These are phyloP conservation scores for Russula vinacea DNA, from an alignment of 768 basidiomycete genomes.

Conservation along the genomic window DNA sequence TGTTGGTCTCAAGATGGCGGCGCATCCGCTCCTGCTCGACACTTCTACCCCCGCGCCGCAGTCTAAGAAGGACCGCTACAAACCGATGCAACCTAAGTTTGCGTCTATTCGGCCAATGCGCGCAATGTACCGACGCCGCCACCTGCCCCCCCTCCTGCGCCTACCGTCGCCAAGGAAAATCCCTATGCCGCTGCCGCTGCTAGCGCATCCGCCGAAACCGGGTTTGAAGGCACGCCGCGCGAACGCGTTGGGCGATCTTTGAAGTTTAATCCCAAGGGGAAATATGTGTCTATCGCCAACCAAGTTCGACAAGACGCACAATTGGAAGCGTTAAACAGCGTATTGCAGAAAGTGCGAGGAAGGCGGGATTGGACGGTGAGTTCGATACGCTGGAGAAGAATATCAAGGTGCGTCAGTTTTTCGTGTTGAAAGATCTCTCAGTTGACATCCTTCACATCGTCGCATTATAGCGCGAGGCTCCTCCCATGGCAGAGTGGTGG, in stretches of 20 bases:
- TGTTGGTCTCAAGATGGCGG: slow-evolving; percentile 84
- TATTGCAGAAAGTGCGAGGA: slow-evolving; percentile 88
- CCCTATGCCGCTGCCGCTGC: slow-evolving; percentile 65
- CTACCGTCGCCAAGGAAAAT: slow-evolving; percentile 51
- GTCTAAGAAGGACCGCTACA: slow-evolving; percentile 89
- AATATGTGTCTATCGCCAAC: slow-evolving; percentile 74
- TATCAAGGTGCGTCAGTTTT: slow-evolving; percentile 59
- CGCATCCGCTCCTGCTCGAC: slow-evolving; percentile 81
- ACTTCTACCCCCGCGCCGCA: slow-evolving; percentile 54
- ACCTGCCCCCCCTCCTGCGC: slow-evolving; percentile 38
- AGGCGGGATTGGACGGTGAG: slow-evolving; percentile 93
- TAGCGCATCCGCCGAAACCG: slow-evolving; percentile 51
- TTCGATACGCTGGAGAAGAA: slow-evolving; percentile 87
- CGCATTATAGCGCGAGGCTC: slow-evolving; percentile 64
- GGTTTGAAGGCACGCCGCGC: slow-evolving; percentile 69
- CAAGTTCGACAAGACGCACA: slow-evolving; percentile 71
- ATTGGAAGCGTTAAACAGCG: slow-evolving; percentile 89
- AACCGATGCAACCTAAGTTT: slow-evolving; percentile 99
- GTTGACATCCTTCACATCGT: not conserved
- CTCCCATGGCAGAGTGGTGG: slow-evolving; percentile 97
- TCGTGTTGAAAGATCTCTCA: not conserved
- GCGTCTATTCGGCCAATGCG: slow-evolving; percentile 89
- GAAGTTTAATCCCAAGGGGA: slow-evolving; percentile 90
- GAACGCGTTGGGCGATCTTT: slow-evolving; percentile 69
- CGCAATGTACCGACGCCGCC: slow-evolving; percentile 69